Evolutionary conservation across 495 filamentous ascomycete genomes (phyloP), one percentile per base, ranked within the genome.

Genomic region (Pyrenula aspistea): DNA sequence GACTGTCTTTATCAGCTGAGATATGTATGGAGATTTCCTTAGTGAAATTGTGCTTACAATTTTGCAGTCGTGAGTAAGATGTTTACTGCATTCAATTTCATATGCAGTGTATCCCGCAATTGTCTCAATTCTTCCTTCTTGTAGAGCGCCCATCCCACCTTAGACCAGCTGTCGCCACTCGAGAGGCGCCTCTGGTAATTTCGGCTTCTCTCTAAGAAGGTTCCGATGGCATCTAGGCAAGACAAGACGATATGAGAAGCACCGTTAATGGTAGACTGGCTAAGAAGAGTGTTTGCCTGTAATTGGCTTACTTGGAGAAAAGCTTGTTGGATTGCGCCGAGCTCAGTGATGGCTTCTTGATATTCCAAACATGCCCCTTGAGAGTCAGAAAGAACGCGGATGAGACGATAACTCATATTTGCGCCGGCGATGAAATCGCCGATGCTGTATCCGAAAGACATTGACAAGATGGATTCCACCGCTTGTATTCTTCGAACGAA

Each of bases 401-500:
- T 57, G 20, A 61, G 57, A 21, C 53, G 54, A 23, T 61, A 24
- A 19, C 56, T 53, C 11, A 61, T 53, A 19, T 61, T 56, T 15
- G 59, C 59, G 25, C 59, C 59, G 10, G 57, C 59, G n/a, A 61
- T 59, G 31, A 61, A 61, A 42, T 59, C 59, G 24, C 59, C 59
- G 12, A 61, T 53, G 0, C 52, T 19, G 50, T 55, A 61, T 10
- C 59, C 57, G 47, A 61, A 59, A 1, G 59, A 59, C 59, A 61
- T 61, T 42, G 4, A 8, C 31, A 42, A 42, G 15, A 15, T 42
- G n/a, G n/a, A n/a, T n/a, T n/a, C n/a, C n/a, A n/a, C n/a, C n/a
- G n/a, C n/a, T n/a, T n/a, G n/a, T n/a, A n/a, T n/a, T n/a, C n/a
- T n/a, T n/a, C n/a, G n/a, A n/a, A n/a, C n/a, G n/a, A n/a, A n/a